These are phyloP conservation scores for Cladosporium phlei DNA, from an alignment of 2,329 filamentous ascomycete genomes.

Conservation along the genomic window DNA sequence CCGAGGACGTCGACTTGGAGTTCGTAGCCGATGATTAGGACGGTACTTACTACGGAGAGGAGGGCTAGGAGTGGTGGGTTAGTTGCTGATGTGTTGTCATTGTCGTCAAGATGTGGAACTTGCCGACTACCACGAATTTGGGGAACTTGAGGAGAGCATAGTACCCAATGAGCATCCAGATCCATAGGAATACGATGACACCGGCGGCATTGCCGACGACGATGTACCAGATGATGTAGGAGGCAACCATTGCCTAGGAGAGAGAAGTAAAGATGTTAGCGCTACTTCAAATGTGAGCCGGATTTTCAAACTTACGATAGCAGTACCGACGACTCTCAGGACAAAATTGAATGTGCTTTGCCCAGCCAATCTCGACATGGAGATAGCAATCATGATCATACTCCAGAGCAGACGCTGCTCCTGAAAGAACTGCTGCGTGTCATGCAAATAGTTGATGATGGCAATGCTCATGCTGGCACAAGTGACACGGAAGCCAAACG, in stretches of 20 bases:
- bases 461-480: constrained; percentile 68
- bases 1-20: constrained; percentile 66
- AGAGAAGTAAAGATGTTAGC: constrained; percentile 27
- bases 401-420: constrained; percentile 69
- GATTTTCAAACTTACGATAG: constrained; percentile 42
- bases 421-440: constrained; percentile 63
- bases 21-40: constrained; percentile 50
- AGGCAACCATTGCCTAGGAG: constrained; percentile 59
- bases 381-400: constrained; percentile 67
- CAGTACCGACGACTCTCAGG: constrained; percentile 61
- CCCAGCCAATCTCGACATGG: constrained; percentile 64
- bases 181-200: constrained; percentile 65
- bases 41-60: constrained; percentile 56
- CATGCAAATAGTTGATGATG: constrained; percentile 60
- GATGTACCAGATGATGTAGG: constrained; percentile 73
- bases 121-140: constrained; percentile 55
- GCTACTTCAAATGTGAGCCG: no score
- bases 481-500: constrained; percentile 67
- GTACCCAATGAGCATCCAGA: constrained; percentile 57
- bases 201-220: constrained; percentile 58
- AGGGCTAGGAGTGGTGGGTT: constrained; percentile 31
- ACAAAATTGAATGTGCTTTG: constrained; percentile 64
- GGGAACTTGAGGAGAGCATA: constrained; percentile 66
- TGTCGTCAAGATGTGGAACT: background rate
- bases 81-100: no score